Base-by-base conservation (phyloP, 768 basidiomycete species). In the Russula lepida region DNA sequence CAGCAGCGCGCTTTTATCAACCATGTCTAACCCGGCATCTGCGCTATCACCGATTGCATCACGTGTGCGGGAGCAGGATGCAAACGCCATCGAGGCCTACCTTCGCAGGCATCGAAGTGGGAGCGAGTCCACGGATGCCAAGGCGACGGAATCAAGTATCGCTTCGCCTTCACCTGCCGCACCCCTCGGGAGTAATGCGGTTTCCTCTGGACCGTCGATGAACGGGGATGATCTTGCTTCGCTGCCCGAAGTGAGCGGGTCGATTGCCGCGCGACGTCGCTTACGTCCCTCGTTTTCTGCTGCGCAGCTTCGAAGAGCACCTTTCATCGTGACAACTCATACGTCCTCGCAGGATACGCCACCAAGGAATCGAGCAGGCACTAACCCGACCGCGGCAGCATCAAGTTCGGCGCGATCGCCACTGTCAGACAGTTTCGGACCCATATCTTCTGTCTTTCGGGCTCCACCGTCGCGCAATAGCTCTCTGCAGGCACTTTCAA, bases 41-140 rank as follows among this genome's bases (percentile, higher is more conserved):
- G 82, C 82, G 25, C 71, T 92, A 56, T 88, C 91, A 3, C 91
- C 89, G 3, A 81, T 93, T 59, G 88, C 85, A 30, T 86, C 77
- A 67, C 86, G 89, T 35, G 85, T 93, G 79, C 82, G 85, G 66
- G 87, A 91, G 73, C 80, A 84, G 59, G 91, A 93, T 69, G 90
- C 90, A 21, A 88, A 87, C 69, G 92, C 91, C 39, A 89, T 88
- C 78, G 89, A 91, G 71, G 89, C 91, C 68, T 93, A 91, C 70
- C 77, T 90, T 70, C 78, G 81, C 63, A 81, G 91, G 59, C 89
- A 88, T 75, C 82, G 91, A 59, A 92, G 89, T 69, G 90, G 88
- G 53, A 90, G 89, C 68, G 84, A 79, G 58, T 88, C 87, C 1
- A 86, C 86, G 15, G 87, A 89, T 67, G 83, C 79, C 64, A 82